phyloP scores from a whole-genome alignment of 768 basidiomycete species.

The Lactifluus subvellereus region DNA sequence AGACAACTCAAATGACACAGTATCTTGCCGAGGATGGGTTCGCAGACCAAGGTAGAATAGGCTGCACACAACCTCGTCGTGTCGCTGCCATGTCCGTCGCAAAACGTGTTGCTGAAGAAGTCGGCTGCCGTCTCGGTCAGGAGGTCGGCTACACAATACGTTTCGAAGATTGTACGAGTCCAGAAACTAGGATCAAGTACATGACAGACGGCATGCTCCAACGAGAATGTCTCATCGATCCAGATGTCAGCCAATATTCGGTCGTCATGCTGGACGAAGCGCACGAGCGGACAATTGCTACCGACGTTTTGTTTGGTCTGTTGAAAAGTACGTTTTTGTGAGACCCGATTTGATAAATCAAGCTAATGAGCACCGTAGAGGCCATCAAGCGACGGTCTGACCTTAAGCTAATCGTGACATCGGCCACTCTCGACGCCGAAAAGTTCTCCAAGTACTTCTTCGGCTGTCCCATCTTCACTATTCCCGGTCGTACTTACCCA shows the following conservation, averaged over 20 bases:
- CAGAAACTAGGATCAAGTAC: conserved; percentile 99
- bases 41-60: conserved; percentile 85
- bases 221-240: conserved; percentile 94
- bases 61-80: conserved; percentile 98
- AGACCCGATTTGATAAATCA: background rate
- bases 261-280: conserved; percentile 99
- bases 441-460: conserved; percentile 99
- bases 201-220: conserved; percentile 99
- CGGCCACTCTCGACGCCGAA: conserved; percentile 97
- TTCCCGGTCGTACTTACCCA: conserved; percentile 98
- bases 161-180: conserved; percentile 98
- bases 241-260: conserved; percentile 86
- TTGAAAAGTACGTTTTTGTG: conserved; percentile 64
- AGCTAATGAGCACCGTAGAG: conserved; percentile 48
- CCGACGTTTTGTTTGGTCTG: conserved; percentile 94
- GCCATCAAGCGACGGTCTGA: conserved; percentile 91
- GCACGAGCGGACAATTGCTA: conserved; percentile 97
- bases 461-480: conserved; percentile 98
- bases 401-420: conserved; percentile 96
- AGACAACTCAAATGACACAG: conserved; percentile 99
- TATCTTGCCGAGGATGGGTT: conserved; percentile 94
- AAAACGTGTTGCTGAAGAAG: conserved; percentile 97
- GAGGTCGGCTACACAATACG: conserved; percentile 99
- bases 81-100: conserved; percentile 99
- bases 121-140: conserved; percentile 93